Evolutionary conservation across 192 early-diverging fungal genomes (phyloP).

Genomic region (Physocladia obscura): DNA sequence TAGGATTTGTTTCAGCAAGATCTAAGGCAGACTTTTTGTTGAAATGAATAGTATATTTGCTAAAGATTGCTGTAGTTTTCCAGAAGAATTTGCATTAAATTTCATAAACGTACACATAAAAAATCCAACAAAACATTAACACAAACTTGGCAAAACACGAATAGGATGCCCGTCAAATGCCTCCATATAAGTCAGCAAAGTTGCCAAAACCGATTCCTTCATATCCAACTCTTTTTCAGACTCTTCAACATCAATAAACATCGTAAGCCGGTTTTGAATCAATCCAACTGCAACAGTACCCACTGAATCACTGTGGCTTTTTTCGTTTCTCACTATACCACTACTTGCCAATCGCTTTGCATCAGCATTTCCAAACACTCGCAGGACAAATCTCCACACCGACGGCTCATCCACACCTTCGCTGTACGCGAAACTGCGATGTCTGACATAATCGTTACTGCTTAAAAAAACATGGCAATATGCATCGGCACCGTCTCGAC

Average conservation of each 20-base stretch:
- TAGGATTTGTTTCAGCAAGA: constrained; percentile 15
- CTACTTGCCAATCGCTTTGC: constrained; percentile 4
- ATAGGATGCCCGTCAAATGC: constrained; percentile 8
- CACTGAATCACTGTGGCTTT: background rate
- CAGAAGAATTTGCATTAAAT: background rate
- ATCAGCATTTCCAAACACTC: constrained; percentile 21
- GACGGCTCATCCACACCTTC: constrained; percentile 27
- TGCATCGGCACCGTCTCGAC: constrained; percentile 40
- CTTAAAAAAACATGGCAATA: constrained; percentile 37
- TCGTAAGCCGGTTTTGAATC: background rate
- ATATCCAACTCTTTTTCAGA: constrained; percentile 38
- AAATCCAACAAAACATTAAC: background rate
- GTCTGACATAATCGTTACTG: constrained; percentile 42
- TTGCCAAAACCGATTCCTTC: constrained; percentile 33
- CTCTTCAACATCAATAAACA: constrained; percentile 30
- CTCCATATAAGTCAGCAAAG: constrained; percentile 36
- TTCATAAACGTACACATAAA: background rate
- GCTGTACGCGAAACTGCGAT: constrained; percentile 37
- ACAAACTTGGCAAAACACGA: constrained; percentile 27
- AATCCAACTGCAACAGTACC: background rate
- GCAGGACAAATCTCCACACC: constrained; percentile 28
- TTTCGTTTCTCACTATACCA: background rate
- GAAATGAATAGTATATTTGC: constrained; percentile 10
- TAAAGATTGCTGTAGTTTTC: background rate
- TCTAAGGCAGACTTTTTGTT: constrained; percentile 15